Conservation (phyloP, 2,329 filamentous ascomycete species). For the Exophiala lecanii-corni region DNA sequence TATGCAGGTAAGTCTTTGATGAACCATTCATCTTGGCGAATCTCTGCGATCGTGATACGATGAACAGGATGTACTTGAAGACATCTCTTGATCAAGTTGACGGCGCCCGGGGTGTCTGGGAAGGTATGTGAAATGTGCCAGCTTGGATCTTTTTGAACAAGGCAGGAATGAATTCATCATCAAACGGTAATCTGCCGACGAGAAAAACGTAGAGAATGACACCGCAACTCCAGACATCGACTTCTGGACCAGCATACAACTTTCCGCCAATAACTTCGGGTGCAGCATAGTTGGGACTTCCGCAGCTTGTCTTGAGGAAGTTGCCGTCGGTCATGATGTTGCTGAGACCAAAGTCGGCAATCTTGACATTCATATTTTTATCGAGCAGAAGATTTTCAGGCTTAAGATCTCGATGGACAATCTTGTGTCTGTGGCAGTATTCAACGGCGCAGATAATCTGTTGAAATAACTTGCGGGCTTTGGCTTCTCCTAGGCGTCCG, state of each 20-base stretch:
- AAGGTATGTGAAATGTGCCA: constrained; percentile 86
- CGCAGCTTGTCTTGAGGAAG: constrained; percentile 97
- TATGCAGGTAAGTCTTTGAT: constrained; percentile 80
- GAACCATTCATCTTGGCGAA: constrained; percentile 92
- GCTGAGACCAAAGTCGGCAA: constrained; percentile 95
- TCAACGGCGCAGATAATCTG: constrained; percentile 98
- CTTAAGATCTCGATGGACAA: constrained; percentile 95
- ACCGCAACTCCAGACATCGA: constrained; percentile 76
- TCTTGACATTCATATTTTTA: constrained; percentile 95
- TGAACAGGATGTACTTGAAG: constrained; percentile 84
- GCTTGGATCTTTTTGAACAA: constrained; percentile 97
- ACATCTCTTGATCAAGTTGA: constrained; percentile 78
- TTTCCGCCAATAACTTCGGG: constrained; percentile 98
- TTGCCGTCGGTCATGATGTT: constrained; percentile 99
- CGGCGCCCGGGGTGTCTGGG: constrained; percentile 85
- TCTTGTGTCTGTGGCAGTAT: constrained; percentile 98
- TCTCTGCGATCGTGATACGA: constrained; percentile 88
- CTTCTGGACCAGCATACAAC: constrained; percentile 92
- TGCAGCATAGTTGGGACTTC: constrained; percentile 95
- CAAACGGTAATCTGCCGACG: constrained; percentile 76
- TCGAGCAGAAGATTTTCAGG: constrained; percentile 95
- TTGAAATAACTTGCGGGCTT: constrained; percentile 97
- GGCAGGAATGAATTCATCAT: constrained; percentile 96
- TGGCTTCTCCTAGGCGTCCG: constrained; percentile 82
- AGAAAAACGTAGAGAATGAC: constrained; percentile 63